A percentile compares a stretch with the other conserved stretches of the same genome.
Conservation (phyloP, 139 green algal genomes). For the Dunaliella primolecta region DNA sequence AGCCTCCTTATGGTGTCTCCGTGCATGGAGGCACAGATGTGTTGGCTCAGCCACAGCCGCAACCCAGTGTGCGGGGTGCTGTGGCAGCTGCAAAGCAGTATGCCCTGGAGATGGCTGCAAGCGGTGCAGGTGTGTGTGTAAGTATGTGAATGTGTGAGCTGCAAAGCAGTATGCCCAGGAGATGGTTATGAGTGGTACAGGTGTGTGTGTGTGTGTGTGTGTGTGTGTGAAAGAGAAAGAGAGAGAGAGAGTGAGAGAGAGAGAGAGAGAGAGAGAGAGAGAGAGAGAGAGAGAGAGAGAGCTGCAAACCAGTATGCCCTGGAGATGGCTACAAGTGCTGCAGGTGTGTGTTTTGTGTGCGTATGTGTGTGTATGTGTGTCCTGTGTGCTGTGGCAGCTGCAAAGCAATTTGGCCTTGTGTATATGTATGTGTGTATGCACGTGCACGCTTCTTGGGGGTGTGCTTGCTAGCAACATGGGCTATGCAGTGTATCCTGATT, state of each 20-base stretch:
- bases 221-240: not conserved
- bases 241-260: not conserved
- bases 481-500: too few relatives aligned
- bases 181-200: not conserved
- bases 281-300: too few relatives aligned
- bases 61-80: not conserved
- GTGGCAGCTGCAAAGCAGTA: not conserved
- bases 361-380: not conserved
- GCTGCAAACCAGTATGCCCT: not conserved
- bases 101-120: not conserved
- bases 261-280: too few relatives aligned
- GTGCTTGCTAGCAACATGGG: too few relatives aligned
- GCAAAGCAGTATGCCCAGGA: not conserved
- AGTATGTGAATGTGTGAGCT: not conserved
- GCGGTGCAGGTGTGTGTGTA: not conserved
- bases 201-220: not conserved
- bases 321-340: not conserved
- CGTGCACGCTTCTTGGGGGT: too few relatives aligned
- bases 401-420: not conserved
- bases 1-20: not conserved
- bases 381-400: too few relatives aligned
- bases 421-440: not conserved
- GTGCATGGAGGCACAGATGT: not conserved
- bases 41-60: not conserved
- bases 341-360: not conserved